Evolutionary conservation across 1,284 basidiomycete genomes (phyloP), one percentile per base, ranked within the genome.

Genomic region (Tylopilus sp.): DNA sequence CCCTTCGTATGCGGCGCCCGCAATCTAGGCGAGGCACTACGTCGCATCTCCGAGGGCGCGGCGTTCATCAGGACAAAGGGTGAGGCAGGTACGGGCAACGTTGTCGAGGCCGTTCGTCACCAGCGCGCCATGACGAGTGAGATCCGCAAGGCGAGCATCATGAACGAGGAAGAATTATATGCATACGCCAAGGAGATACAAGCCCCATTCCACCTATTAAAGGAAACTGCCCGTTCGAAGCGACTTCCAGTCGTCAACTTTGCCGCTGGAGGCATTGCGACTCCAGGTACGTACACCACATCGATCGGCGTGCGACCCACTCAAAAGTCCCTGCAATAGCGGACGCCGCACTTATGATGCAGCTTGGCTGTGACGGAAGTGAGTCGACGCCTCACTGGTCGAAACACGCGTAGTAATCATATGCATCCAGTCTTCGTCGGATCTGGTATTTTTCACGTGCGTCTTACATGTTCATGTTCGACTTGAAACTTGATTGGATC

Each of bases 261-360:
- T 68, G 92, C 91, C n/a, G 94, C 95, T 44, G 95, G 95, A 54
- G 95, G 95, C 57, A 83, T 99, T 52, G 94, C 96, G 44, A 98
- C 95, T 6, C 95, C 95, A 43, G 94, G 85, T 88, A 63, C 46
- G 77, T 54, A 33, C 45, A 26, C 26, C 10, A 2, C 29, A 39
- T 21, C 2, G 29, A 33, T 33, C 24, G 14, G 20, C 37, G 28
- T 46, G n/a, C 40, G 24, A 48, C 4, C 30, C 20, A 17, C 34
- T 21, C 33, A 48, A 18, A 55, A 15, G 24, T 44, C 9, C 39
- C 30, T 36, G 20, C n/a, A 7, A 51, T 44, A 88, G 88, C 94
- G 57, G 95, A 99, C 69, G 96, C 95, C 20, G 96, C 96, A 4
- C 73, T 99, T 57, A 97, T 99, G 95, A 99, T 99, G 95, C 94